Conservation (phyloP, 2,329 filamentous ascomycete genomes). For the Xylariaceae sp. region DNA sequence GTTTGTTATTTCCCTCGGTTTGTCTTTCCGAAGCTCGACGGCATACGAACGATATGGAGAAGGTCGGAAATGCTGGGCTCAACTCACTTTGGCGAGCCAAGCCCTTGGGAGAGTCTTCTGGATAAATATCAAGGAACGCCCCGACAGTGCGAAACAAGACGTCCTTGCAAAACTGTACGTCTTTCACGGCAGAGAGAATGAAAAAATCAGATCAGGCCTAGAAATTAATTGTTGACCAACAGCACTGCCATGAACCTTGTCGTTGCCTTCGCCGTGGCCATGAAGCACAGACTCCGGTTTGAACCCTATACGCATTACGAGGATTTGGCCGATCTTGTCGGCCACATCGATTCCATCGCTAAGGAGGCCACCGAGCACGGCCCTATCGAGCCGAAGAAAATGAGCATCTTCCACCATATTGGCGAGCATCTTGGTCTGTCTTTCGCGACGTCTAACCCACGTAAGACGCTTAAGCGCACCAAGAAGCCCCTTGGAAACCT, state of each 20-base stretch:
- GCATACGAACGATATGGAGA: slow-evolving; percentile 68
- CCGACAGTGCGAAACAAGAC: slow-evolving; percentile 58
- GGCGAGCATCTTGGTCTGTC: slow-evolving; percentile 74
- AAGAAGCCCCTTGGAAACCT: slow-evolving; percentile 73
- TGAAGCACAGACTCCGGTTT: slow-evolving; percentile 81
- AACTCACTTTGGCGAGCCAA: slow-evolving; percentile 59
- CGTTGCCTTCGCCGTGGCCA: slow-evolving; percentile 68
- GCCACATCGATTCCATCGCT: slow-evolving; percentile 73
- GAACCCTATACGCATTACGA: slow-evolving; percentile 76
- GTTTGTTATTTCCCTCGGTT: slow-evolving; percentile 75
- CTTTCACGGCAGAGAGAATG: slow-evolving; percentile 3
- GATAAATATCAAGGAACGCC: slow-evolving; percentile 67
- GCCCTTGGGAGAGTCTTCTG: slow-evolving; percentile 75
- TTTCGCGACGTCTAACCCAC: slow-evolving; percentile 73
- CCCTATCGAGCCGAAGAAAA: slow-evolving; percentile 37
- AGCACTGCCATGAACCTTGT: slow-evolving; percentile 71
- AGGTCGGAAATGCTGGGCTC: slow-evolving; percentile 60
- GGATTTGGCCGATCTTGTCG: slow-evolving; percentile 66
- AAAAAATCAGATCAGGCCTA: not conserved
- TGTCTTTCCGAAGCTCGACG: slow-evolving; percentile 74
- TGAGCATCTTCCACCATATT: slow-evolving; percentile 54
- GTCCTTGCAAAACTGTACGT: slow-evolving; percentile 58
- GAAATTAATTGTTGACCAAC: slow-evolving; percentile 7
- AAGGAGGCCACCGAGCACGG: slow-evolving; percentile 46
- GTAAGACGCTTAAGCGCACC: slow-evolving; percentile 70